Percentiles rank a stretch among this genome's conserved stretches.
Conservation (phyloP, 306 rosid genomes). For the Lathyrus aphaca region DNA sequence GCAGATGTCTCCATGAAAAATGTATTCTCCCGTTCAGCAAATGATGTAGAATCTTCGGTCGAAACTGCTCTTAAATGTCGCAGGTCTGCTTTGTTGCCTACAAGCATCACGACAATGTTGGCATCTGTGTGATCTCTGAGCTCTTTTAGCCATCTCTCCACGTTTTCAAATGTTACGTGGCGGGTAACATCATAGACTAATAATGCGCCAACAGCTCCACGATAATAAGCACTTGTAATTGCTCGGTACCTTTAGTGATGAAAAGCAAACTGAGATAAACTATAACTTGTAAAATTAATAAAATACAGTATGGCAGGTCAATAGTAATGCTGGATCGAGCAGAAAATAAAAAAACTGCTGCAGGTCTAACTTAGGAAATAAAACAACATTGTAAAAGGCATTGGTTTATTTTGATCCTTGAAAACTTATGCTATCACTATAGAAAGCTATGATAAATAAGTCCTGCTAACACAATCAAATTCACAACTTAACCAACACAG, state of each 20-base stretch:
- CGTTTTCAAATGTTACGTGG: constrained; percentile 54
- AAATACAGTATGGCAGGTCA: constrained; percentile 9
- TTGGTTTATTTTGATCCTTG: not conserved
- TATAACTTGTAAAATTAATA: constrained; percentile 6
- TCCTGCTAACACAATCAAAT: not conserved
- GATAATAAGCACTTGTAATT: constrained; percentile 56
- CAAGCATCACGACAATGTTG: constrained; percentile 52
- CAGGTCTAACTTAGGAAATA: not conserved
- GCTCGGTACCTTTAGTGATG: constrained; percentile 49
- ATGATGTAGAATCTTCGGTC: constrained; percentile 40
- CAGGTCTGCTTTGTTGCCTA: constrained; percentile 55
- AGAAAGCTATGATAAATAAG: not conserved
- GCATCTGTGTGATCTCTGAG: constrained; percentile 58
- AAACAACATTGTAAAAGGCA: constrained; percentile 5
- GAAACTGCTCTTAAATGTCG: constrained; percentile 52
- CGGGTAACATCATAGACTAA: constrained; percentile 54
- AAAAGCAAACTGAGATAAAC: constrained; percentile 16
- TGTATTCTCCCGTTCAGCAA: constrained; percentile 48
- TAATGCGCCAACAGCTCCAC: constrained; percentile 55
- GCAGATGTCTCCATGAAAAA: constrained; percentile 59
- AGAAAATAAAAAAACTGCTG: not conserved
- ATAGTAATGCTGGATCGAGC: constrained; percentile 12
- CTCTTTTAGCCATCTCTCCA: constrained; percentile 57
- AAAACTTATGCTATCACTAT: constrained; percentile 7
- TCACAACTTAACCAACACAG: not conserved